Conservation (phyloP, 768 basidiomycete genomes). For the Mycena vitilis region DNA sequence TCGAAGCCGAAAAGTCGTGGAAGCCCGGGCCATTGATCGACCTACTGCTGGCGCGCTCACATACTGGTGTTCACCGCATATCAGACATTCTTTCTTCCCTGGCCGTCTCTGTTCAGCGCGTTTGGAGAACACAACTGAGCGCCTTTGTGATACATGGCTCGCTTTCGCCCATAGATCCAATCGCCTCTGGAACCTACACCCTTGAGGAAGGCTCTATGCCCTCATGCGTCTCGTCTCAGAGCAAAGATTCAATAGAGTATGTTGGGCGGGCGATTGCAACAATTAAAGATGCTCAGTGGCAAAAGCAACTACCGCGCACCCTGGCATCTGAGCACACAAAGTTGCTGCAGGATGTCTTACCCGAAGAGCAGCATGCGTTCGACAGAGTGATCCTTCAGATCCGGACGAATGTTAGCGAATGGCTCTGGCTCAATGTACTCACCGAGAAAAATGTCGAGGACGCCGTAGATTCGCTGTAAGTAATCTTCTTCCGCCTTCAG, state of each 20-base stretch:
- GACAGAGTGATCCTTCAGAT: slow-evolving; percentile 81
- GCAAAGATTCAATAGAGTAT: slow-evolving; percentile 86
- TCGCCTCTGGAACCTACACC: slow-evolving; percentile 68
- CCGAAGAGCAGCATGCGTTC: slow-evolving; percentile 82
- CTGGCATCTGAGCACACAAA: slow-evolving; percentile 74
- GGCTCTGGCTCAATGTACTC: slow-evolving; percentile 92
- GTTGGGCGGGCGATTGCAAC: slow-evolving; percentile 90
- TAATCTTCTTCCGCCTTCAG: slow-evolving; percentile 18
- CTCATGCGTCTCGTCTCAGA: slow-evolving; percentile 75
- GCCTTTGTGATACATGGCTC: slow-evolving; percentile 87
- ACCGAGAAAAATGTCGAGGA: slow-evolving; percentile 86
- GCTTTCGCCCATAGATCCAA: slow-evolving; percentile 71
- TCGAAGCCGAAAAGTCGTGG: slow-evolving; percentile 70
- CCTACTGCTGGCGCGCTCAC: slow-evolving; percentile 75
- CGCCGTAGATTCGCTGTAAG: slow-evolving; percentile 87
- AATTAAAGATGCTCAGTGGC: slow-evolving; percentile 83
- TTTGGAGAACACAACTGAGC: slow-evolving; percentile 87
- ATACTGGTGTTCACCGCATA: slow-evolving; percentile 83
- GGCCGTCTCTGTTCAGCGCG: slow-evolving; percentile 79
- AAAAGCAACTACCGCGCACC: slow-evolving; percentile 77
- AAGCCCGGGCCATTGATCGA: slow-evolving; percentile 86
- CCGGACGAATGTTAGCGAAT: slow-evolving; percentile 87
- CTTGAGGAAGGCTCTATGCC: slow-evolving; percentile 79
- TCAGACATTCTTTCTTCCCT: slow-evolving; percentile 77
- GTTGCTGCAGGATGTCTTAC: slow-evolving; percentile 73